Conservation (phyloP, 768 basidiomycete genomes). For the Mycena kentingensis region DNA sequence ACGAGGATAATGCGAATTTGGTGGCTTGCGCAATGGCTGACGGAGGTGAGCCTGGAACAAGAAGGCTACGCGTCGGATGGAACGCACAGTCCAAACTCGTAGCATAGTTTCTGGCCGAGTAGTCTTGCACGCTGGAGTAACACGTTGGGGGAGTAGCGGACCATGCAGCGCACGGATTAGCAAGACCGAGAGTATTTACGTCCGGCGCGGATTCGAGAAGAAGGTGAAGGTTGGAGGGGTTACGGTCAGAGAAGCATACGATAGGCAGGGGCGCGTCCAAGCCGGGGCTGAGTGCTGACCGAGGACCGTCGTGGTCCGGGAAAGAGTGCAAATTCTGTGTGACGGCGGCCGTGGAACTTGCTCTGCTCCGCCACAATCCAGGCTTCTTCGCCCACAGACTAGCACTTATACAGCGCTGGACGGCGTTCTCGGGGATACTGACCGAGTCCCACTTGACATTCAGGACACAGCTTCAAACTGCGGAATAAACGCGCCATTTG, state of each 20-base stretch:
- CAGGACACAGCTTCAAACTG: background rate
- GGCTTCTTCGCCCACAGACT: too few species aligned
- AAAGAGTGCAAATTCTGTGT: too few species aligned
- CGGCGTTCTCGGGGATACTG: too few species aligned
- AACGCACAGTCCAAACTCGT: constrained; percentile 79
- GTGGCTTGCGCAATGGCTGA: constrained; percentile 85
- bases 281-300: background rate
- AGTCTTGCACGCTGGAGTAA: constrained; percentile 43
- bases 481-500: too few species aligned
- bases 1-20: constrained; percentile 89
- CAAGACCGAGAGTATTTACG: constrained; percentile 14
- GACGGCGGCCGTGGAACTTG: too few species aligned
- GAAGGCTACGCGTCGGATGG: background rate
- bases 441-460: background rate
- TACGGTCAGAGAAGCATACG: constrained; percentile 20
- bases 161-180: constrained; percentile 15
- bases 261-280: constrained; percentile 2
- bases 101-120: constrained; percentile 55
- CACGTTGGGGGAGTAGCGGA: constrained; percentile 11
- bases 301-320: background rate
- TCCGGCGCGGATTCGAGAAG: constrained; percentile 15
- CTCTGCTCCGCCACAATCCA: too few species aligned
- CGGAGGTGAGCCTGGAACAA: constrained; percentile 3
- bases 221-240: constrained; percentile 3
- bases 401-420: too few species aligned